phyloP scores from a whole-genome alignment of 768 basidiomycete species.

The Infundibulicybe gibba region DNA sequence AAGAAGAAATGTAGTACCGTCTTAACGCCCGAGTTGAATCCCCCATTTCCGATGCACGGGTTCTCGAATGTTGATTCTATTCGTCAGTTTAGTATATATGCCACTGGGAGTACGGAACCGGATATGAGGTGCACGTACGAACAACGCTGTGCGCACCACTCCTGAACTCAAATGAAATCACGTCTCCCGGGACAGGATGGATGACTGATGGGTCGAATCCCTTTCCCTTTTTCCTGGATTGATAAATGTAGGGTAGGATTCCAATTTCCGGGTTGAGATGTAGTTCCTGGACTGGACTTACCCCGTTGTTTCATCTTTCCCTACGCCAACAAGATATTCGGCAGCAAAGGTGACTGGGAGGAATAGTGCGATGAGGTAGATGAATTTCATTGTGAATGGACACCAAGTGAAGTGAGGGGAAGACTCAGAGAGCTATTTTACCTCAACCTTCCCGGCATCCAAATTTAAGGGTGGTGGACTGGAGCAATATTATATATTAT shows the following conservation, averaged over 20 bases:
- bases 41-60: conserved; percentile 31
- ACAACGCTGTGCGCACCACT: conserved; percentile 36
- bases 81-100: too few species aligned
- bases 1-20: conserved; percentile 14
- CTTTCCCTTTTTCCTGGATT: conserved; percentile 30
- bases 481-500: too few species aligned
- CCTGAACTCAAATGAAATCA: conserved; percentile 32
- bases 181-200: conserved; percentile 28
- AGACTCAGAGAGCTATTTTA: too few species aligned
- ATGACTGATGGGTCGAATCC: conserved; percentile 40
- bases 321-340: conserved; percentile 32
- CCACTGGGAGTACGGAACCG: too few species aligned
- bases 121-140: conserved; percentile 25
- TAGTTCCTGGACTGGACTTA: conserved; percentile 7
- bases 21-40: conserved; percentile 29
- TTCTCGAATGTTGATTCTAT: conserved; percentile 33
- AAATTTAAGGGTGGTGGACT: too few species aligned
- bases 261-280: not conserved
- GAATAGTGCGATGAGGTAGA: conserved; percentile 7
- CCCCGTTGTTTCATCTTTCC: conserved; percentile 40
- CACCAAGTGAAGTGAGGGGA: too few species aligned
- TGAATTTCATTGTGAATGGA: conserved; percentile 8
- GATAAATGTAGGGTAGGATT: not conserved
- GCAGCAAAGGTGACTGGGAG: conserved; percentile 22
- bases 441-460: too few species aligned